Percentiles rank a stretch among this genome's conserved stretches.
Conservation (phyloP, 2,329 filamentous ascomycete genomes). For the Cyphellophora europaea region DNA sequence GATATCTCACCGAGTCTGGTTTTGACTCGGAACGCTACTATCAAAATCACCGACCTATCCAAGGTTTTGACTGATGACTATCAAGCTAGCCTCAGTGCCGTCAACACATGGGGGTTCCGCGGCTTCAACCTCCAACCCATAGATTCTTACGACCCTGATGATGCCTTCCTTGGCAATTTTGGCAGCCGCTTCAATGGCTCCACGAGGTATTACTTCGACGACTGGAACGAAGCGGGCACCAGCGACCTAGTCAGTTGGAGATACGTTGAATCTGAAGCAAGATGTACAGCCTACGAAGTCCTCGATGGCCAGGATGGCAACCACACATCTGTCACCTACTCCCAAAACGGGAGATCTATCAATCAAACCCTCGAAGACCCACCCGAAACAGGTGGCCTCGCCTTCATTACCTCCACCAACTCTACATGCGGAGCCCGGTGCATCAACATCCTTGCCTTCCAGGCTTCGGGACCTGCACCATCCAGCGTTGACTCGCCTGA, state of each 20-base stretch:
- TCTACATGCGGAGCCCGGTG: slow-evolving; percentile 17
- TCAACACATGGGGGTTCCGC: slow-evolving; percentile 14
- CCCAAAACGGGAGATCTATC: slow-evolving; percentile 5
- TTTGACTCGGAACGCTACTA: slow-evolving; percentile 84
- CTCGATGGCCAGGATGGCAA: slow-evolving; percentile 9
- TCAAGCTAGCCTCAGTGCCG: slow-evolving; percentile 11
- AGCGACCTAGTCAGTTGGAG: slow-evolving; percentile 9
- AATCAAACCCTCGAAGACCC: slow-evolving; percentile 7
- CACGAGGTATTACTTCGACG: slow-evolving; percentile 8
- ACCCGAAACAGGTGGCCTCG: slow-evolving; percentile 10
- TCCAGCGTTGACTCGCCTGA: slow-evolving; percentile 1
- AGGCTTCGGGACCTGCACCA: slow-evolving; percentile 6
- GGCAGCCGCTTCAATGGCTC: slow-evolving; percentile 11
- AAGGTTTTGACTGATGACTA: slow-evolving; percentile 28
- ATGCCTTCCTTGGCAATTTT: slow-evolving; percentile 4
- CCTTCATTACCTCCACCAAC: slow-evolving; percentile 12
- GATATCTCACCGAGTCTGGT: slow-evolving; percentile 26
- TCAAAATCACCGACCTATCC: slow-evolving; percentile 83
- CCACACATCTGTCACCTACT: slow-evolving; percentile 8
- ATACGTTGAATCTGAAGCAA: slow-evolving; percentile 8
- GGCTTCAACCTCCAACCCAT: slow-evolving; percentile 13
- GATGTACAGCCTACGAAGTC: slow-evolving; percentile 7
- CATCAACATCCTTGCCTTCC: slow-evolving; percentile 12
- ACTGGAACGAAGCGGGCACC: slow-evolving; percentile 9
- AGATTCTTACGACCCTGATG: slow-evolving; percentile 5